Evolutionary conservation across 306 rosid species (phyloP), one percentile per base, ranked within the genome.

Genomic region (Crataegus laevigata): DNA sequence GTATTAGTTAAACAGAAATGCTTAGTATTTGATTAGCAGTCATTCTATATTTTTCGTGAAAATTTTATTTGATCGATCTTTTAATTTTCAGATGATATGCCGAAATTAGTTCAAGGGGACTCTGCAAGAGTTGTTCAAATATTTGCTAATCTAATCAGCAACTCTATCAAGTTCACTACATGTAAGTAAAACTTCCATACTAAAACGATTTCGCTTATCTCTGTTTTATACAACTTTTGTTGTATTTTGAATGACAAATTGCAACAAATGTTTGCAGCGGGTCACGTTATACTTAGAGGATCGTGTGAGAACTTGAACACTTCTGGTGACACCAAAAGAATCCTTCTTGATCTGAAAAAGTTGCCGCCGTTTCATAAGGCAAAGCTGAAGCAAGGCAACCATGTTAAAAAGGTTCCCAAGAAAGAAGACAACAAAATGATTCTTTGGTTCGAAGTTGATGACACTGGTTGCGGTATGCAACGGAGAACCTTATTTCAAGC

Each of bases 91-190:
- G 99, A 92, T 83, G 96, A 96, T 60, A 89, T 96, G 85, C 99
- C 99, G 45, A 96, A 81, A 80, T 63, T 96, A 61, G 97, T 96
- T 65, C 88, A 78, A 71, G 99, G 99, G 68, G 99, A 96, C 83
- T 96, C 99, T 24, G 99, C 93, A 30, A 91, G 99, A 83, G 99
- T 96, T 50, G 98, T 96, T 85, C 99, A 96, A 88, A 80, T 96
- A 62, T 96, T 96, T 85, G 89, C 99, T 24, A 96, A 96, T 78
- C 82, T 96, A 75, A 92, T 96, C 84, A 96, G 92, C 88, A 96
- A 96, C 83, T 96, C 99, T 43, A 91, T 96, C 62, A 96, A 96
- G 88, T 96, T 96, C 77, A 96, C 99, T 43, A 84, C 98, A 63
- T 84, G 99, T 96, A 82, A 90, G 99, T 83, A 38, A 30, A 50